Base-by-base conservation (phyloP, 306 rosid genomes). In the Trichosanthes truncata region DNA sequence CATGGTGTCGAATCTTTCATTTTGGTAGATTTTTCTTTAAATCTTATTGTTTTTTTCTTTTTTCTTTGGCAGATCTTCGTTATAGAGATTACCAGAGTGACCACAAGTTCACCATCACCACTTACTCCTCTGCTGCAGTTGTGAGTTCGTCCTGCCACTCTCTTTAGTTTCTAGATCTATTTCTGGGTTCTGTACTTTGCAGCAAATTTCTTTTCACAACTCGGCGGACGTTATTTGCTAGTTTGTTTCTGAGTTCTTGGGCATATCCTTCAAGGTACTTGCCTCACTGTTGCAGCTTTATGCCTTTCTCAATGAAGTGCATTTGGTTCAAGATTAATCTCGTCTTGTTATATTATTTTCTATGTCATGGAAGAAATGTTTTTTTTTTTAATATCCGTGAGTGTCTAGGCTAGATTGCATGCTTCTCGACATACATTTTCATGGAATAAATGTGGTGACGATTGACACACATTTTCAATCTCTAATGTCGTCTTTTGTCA, bases 101-200 rank as follows among this genome's bases (percentile, higher is more conserved):
- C 88, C 93, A 94, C 80, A 94, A 94, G 86, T 92, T 94, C 85
- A 87, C 94, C 76, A 62, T 94, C 86, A 90, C 92, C 57, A 94
- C 98, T 79, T 90, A 79, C 93, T 92, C 96, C 55, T 91, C 97
- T 15, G 90, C 96, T 81, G 98, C 97, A 82, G 97, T 94, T 86
- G 83, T 88, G 59, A 87, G 92, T 81, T 23, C 65, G 6, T 55
- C 52, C 5, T 18, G 38, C 26, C 72, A 49, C n/a, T n/a, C n/a
- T n/a, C n/a, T n/a, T n/a, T n/a, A n/a, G n/a, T n/a, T n/a, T n/a
- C n/a, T n/a, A n/a, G n/a, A n/a, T n/a, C n/a, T n/a, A n/a, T n/a
- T n/a, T 68, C 82, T 83, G 43, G 85, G 76, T 78, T 82, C 57
- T 40, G 67, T 82, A 80, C 40, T 82, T 41, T 43, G 75, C 67